Evolutionary conservation across 345 rosid genomes (phyloP).

Genomic region (Triadica sebifera): DNA sequence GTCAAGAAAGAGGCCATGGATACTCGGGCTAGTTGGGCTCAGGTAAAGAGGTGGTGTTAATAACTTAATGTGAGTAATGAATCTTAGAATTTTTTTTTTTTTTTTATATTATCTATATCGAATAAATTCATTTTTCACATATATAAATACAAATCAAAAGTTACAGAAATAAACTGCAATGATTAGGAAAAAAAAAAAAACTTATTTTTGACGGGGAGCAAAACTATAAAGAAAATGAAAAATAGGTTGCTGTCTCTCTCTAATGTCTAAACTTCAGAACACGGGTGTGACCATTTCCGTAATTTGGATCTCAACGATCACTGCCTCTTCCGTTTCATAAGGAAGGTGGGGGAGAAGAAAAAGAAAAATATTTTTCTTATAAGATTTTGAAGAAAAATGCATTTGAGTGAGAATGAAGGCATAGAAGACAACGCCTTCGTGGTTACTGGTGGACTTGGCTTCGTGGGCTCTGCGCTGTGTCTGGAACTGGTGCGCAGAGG

Average conservation of each 20-base stretch:
- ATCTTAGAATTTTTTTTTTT: too few relatives aligned
- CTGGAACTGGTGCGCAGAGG: slow-evolving; percentile 78
- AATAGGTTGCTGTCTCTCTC: neutral
- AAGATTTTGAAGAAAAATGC: slow-evolving; percentile 37
- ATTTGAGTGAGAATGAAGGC: slow-evolving; percentile 91
- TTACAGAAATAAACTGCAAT: too few relatives aligned
- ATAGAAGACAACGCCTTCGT: slow-evolving; percentile 70
- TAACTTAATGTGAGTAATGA: too few relatives aligned
- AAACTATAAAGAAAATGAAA: neutral
- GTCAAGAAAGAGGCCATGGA: too few relatives aligned
- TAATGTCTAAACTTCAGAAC: too few relatives aligned
- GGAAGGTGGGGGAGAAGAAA: neutral
- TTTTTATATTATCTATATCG: too few relatives aligned
- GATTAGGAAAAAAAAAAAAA: too few relatives aligned
- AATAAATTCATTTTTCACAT: too few relatives aligned
- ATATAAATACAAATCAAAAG: too few relatives aligned
- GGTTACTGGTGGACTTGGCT: slow-evolving; percentile 82
- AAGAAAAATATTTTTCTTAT: neutral
- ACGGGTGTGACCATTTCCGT: neutral
- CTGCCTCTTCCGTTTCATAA: neutral
- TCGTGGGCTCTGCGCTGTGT: slow-evolving; percentile 84
- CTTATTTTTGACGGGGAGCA: too few relatives aligned
- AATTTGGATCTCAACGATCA: neutral
- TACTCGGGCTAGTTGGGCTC: too few relatives aligned
- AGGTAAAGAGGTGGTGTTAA: too few relatives aligned